Percentiles rank a stretch among this genome's conserved stretches.
These are phyloP conservation scores for Leccinum arenicola DNA, from an alignment of 768 basidiomycete genomes.

Conservation along the genomic window DNA sequence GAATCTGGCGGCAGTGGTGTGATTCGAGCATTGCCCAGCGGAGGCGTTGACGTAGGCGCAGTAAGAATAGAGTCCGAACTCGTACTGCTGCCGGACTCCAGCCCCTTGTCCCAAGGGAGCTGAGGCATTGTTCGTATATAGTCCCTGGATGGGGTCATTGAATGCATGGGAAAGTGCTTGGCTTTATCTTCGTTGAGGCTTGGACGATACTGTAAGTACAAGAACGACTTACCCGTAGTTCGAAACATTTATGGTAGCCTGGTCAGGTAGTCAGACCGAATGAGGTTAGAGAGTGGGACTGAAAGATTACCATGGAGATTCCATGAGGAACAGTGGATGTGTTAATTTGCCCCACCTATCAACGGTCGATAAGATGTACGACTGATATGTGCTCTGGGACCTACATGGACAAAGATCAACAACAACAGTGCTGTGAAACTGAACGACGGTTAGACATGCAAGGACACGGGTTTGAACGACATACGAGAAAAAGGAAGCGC, in stretches of 20 bases:
- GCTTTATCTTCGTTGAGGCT: constrained; percentile 32
- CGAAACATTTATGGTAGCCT: constrained; percentile 72
- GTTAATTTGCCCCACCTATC: constrained; percentile 79
- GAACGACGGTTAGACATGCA: constrained; percentile 12
- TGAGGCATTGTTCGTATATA: constrained; percentile 67
- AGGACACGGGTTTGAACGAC: constrained; percentile 25
- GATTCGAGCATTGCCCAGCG: constrained; percentile 62
- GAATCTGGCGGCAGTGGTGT: constrained; percentile 56
- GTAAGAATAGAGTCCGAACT: constrained; percentile 79
- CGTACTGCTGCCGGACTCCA: constrained; percentile 69
- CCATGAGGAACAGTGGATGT: constrained; percentile 68
- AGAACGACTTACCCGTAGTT: constrained; percentile 56
- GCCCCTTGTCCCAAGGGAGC: constrained; percentile 52
- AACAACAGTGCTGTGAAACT: constrained; percentile 44
- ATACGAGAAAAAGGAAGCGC: constrained; percentile 71
- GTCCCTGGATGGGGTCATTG: constrained; percentile 54
- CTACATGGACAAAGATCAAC: constrained; percentile 79
- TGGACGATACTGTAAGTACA: neutral
- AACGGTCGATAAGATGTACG: constrained; percentile 21
- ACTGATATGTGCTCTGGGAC: constrained; percentile 28
- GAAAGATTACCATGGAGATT: constrained; percentile 63
- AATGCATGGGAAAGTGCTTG: constrained; percentile 48
- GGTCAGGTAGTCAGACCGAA: constrained; percentile 16
- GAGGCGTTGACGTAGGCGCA: constrained; percentile 66
- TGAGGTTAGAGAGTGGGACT: neutral